Percentiles rank a stretch among this genome's conserved stretches.
These are phyloP conservation scores for Xylaria digitata DNA, from an alignment of 2,329 filamentous ascomycete species.

Conservation along the genomic window DNA sequence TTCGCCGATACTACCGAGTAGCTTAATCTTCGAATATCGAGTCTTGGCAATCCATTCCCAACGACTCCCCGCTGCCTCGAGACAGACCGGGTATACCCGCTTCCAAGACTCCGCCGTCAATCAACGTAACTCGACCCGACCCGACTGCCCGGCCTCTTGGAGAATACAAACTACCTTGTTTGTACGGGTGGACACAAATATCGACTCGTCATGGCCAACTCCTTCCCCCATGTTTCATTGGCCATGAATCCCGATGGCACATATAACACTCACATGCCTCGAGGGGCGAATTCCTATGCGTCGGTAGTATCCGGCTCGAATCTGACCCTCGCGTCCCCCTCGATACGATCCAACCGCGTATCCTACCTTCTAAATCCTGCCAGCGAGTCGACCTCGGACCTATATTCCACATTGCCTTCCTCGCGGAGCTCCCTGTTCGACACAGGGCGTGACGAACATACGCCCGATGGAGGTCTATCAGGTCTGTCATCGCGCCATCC, in stretches of 20 bases:
- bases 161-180: constrained; percentile 12
- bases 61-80: background rate
- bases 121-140: background rate
- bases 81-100: constrained; percentile 13
- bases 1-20: constrained; percentile 1
- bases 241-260: constrained; percentile 51
- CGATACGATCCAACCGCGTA: constrained; percentile 56
- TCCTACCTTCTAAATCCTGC: constrained; percentile 66
- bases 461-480: constrained; percentile 43
- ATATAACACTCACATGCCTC: constrained; percentile 50
- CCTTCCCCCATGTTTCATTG: constrained; percentile 53
- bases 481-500: constrained; percentile 46
- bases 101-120: constrained; percentile 1
- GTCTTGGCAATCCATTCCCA: background rate
- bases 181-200: constrained; percentile 30
- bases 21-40: background rate
- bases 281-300: constrained; percentile 56
- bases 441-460: constrained; percentile 47
- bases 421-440: constrained; percentile 51
- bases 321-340: constrained; percentile 40
- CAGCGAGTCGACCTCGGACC: constrained; percentile 53
- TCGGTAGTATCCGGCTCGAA: constrained; percentile 55
- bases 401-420: constrained; percentile 46
- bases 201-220: constrained; percentile 55
- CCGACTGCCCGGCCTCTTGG: constrained; percentile 6